A percentile compares a stretch with the other conserved stretches of the same genome.
These are phyloP conservation scores for Ganoderma lingzhi DNA, from an alignment of 1,284 basidiomycete species.

Conservation along the genomic window DNA sequence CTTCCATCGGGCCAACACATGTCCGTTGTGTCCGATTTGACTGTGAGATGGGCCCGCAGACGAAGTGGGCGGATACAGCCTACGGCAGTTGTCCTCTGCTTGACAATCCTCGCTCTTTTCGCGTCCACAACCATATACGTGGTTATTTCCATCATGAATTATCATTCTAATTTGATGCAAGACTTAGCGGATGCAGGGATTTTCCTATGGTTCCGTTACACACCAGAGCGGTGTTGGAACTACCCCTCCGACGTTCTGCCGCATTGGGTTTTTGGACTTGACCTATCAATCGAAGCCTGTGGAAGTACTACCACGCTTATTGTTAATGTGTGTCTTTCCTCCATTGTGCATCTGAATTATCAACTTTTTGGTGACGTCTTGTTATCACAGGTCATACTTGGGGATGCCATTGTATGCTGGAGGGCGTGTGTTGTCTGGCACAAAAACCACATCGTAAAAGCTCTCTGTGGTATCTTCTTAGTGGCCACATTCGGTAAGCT, in stretches of 20 bases:
- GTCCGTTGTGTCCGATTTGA: not conserved
- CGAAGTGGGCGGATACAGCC: not conserved
- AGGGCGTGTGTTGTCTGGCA: conserved; percentile 3
- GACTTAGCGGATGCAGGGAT: not conserved
- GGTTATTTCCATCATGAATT: not conserved
- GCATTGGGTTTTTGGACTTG: too few relatives aligned
- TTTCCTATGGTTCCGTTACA: not conserved
- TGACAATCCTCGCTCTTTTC: not conserved
- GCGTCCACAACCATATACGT: not conserved
- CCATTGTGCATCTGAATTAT: not conserved
- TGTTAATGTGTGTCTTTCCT: not conserved
- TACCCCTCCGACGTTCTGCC: not conserved
- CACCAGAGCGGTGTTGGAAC: not conserved
- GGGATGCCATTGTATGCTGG: conserved; percentile 9
- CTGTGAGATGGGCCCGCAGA: not conserved
- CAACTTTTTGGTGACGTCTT: too few relatives aligned
- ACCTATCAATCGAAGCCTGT: not conserved
- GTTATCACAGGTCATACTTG: not conserved
- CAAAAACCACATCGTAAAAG: not conserved
- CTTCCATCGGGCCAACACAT: not conserved
- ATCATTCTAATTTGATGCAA: not conserved
- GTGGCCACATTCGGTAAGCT: not conserved
- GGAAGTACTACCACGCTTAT: not conserved
- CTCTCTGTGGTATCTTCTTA: not conserved
- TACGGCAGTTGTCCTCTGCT: not conserved